Percentiles rank a stretch among this genome's conserved stretches.
Evolutionary conservation across 140 eudicot genomes (phyloP).

Genomic region (Flaveria floridana): DNA sequence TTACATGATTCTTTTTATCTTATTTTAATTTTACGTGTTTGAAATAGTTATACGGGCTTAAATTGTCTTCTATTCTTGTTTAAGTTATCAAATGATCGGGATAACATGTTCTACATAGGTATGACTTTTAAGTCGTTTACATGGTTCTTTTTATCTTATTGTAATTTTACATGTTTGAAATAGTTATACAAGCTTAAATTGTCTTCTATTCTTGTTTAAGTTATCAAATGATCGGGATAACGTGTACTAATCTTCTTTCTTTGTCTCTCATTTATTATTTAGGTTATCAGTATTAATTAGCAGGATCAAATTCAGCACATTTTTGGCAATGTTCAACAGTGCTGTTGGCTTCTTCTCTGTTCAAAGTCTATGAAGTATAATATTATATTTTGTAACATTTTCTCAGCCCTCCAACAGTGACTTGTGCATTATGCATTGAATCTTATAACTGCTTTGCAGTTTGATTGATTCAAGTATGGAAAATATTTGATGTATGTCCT

Average conservation of each 20-base stretch:
- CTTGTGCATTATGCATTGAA: slow-evolving; percentile 24
- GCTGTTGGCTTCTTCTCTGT: slow-evolving; percentile 23
- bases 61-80: background rate
- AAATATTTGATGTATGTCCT: slow-evolving; percentile 20
- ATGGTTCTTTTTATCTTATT: too few relatives aligned
- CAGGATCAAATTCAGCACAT: slow-evolving; percentile 31
- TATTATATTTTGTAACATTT: background rate
- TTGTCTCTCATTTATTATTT: background rate
- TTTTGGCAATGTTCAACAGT: slow-evolving; percentile 27
- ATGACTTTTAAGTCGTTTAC: too few relatives aligned
- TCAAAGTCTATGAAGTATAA: slow-evolving; percentile 24
- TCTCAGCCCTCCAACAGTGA: background rate
- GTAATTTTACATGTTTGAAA: too few relatives aligned
- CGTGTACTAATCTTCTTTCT: background rate
- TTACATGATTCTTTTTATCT: background rate
- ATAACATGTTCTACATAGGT: background rate
- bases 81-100: background rate
- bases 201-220: background rate
- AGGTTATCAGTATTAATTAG: slow-evolving; percentile 26
- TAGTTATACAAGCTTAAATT: too few relatives aligned
- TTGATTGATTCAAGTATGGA: slow-evolving; percentile 26
- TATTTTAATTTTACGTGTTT: too few relatives aligned
- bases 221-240: background rate
- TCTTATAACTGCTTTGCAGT: slow-evolving; percentile 17
- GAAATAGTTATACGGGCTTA: too few relatives aligned